Evolutionary conservation across 176 grass and related monocot genomes (phyloP).

Genomic region (Saccharum spontaneum): DNA sequence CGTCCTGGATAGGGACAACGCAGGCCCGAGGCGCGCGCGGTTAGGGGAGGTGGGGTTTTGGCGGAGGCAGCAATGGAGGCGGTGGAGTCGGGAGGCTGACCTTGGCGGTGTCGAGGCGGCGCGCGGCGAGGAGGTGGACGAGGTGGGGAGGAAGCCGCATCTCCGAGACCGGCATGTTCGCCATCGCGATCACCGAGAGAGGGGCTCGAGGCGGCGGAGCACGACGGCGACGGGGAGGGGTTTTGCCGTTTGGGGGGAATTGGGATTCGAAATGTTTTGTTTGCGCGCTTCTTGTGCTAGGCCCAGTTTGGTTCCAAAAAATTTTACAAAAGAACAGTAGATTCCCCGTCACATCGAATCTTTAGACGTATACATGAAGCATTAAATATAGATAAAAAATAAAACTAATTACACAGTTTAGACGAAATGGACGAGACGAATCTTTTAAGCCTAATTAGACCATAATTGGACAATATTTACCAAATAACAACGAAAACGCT

Average conservation of each 20-base stretch:
- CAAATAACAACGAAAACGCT: too few relatives aligned
- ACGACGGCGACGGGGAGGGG: not conserved
- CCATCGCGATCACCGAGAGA: slow-evolving; percentile 42
- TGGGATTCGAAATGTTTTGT: slow-evolving; percentile 19
- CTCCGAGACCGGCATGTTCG: slow-evolving; percentile 77
- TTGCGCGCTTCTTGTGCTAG: slow-evolving; percentile 17
- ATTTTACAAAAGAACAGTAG: too few relatives aligned
- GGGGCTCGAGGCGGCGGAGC: not conserved
- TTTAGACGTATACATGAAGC: too few relatives aligned
- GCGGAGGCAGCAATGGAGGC: not conserved
- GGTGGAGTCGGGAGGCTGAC: slow-evolving; percentile 4
- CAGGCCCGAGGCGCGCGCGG: not conserved
- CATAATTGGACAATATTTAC: too few relatives aligned
- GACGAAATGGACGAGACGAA: too few relatives aligned
- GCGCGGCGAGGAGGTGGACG: slow-evolving; percentile 75
- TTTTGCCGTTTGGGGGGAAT: not conserved
- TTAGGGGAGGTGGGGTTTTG: not conserved
- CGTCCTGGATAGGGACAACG: slow-evolving; percentile 50
- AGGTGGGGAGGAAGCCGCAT: slow-evolving; percentile 72
- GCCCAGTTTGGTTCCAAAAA: too few relatives aligned
- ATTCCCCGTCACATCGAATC: too few relatives aligned
- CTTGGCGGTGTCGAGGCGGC: slow-evolving; percentile 80
- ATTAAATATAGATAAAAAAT: too few relatives aligned
- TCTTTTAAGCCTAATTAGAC: too few relatives aligned
- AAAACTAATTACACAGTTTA: too few relatives aligned